Conservation (phyloP, 1,284 basidiomycete genomes). For the Schizopora paradoxa region DNA sequence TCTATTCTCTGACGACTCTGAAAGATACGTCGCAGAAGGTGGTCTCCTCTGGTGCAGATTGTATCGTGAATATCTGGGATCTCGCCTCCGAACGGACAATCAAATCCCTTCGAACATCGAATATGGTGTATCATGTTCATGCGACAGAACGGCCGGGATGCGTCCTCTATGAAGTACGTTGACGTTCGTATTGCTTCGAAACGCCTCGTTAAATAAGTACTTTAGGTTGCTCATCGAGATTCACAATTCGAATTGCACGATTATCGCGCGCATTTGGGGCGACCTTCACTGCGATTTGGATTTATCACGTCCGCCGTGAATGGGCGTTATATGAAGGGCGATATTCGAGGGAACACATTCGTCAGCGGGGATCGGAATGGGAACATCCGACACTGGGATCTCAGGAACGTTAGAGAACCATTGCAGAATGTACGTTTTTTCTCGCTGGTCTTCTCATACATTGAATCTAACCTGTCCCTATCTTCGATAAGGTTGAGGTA, state of each 20-base stretch:
- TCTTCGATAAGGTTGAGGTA: neutral
- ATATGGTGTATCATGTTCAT: conserved; percentile 42
- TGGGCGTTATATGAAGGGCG: conserved; percentile 42
- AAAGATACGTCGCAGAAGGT: conserved; percentile 43
- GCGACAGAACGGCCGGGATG: conserved; percentile 33
- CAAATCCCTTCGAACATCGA: conserved; percentile 37
- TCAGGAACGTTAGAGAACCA: conserved; percentile 33
- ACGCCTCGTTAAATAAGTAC: conserved; percentile 7
- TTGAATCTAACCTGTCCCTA: neutral
- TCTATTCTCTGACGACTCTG: conserved; percentile 41
- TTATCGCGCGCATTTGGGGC: conserved; percentile 32
- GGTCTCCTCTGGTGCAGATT: conserved; percentile 43
- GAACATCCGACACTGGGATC: conserved; percentile 42
- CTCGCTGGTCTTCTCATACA: neutral
- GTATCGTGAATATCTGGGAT: conserved; percentile 41
- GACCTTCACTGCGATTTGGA: conserved; percentile 40
- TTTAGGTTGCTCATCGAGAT: conserved; percentile 44
- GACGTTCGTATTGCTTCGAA: neutral
- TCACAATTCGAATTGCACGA: conserved; percentile 49
- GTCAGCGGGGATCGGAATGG: conserved; percentile 42
- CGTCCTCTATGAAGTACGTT: conserved; percentile 39
- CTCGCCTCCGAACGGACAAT: conserved; percentile 39
- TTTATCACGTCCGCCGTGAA: conserved; percentile 30
- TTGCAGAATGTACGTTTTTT: conserved; percentile 27
- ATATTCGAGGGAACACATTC: conserved; percentile 28